These are phyloP conservation scores for Heracleum sosnowskyi DNA, from an alignment of 129 eudicot genomes.

Conservation along the genomic window DNA sequence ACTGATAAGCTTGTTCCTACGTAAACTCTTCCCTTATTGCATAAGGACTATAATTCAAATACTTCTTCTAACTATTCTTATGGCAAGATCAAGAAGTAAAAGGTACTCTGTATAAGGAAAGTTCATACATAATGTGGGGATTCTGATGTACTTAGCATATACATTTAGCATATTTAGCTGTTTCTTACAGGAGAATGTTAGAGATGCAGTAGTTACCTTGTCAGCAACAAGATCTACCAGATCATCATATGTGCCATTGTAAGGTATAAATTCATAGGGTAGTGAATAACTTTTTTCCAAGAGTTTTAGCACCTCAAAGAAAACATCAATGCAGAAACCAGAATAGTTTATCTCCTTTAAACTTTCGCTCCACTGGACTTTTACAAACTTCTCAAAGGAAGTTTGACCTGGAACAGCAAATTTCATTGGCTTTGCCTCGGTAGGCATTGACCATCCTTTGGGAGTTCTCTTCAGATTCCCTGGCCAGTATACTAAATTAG, in stretches of 20 bases:
- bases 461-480: slow-evolving; percentile 31
- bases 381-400: slow-evolving; percentile 40
- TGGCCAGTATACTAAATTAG: slow-evolving; percentile 29
- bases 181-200: neutral
- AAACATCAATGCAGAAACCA: slow-evolving; percentile 52
- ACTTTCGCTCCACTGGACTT: slow-evolving; percentile 21
- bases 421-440: slow-evolving; percentile 19
- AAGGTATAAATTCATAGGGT: slow-evolving; percentile 37
- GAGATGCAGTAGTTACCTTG: slow-evolving; percentile 16
- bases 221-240: slow-evolving; percentile 32
- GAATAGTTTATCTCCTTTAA: slow-evolving; percentile 16
- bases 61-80: neutral
- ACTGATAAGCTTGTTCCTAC: too few relatives aligned
- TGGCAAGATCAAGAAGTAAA: neutral
- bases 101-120: neutral
- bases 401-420: slow-evolving; percentile 45
- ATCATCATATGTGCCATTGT: slow-evolving; percentile 34
- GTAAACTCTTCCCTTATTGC: too few relatives aligned
- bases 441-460: slow-evolving; percentile 34
- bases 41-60: too few relatives aligned
- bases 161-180: neutral
- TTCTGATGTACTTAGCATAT: neutral
- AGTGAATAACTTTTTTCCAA: slow-evolving; percentile 26
- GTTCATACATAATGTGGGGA: neutral
- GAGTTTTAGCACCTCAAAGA: slow-evolving; percentile 31